These are phyloP conservation scores for Phyllosticta citrichinensis DNA, from an alignment of 2,329 filamentous ascomycete species.

Conservation along the genomic window DNA sequence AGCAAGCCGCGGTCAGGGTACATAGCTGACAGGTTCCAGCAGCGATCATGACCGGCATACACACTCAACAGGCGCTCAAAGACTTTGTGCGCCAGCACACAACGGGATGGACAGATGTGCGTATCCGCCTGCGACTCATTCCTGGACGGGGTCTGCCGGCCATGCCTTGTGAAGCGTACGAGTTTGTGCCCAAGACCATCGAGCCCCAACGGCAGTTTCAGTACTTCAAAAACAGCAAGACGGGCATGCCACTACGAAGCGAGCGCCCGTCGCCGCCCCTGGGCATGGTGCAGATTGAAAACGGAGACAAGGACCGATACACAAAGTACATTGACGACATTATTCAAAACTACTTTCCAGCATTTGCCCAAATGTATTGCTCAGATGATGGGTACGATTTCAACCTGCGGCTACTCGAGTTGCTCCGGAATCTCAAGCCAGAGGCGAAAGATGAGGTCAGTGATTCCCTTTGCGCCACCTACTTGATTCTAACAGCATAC, in stretches of 20 bases:
- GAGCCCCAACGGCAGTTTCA: slow-evolving; percentile 34
- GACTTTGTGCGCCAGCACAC: slow-evolving; percentile 30
- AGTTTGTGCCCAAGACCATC: slow-evolving; percentile 33
- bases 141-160: slow-evolving; percentile 34
- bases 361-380: slow-evolving; percentile 35
- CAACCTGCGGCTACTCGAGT: slow-evolving; percentile 31
- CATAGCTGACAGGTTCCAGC: slow-evolving; percentile 9
- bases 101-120: slow-evolving; percentile 24
- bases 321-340: slow-evolving; percentile 36
- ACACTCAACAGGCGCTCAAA: slow-evolving; percentile 21
- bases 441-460: slow-evolving; percentile 32
- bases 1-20: not conserved
- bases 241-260: slow-evolving; percentile 20
- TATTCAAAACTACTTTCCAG: slow-evolving; percentile 29
- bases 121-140: slow-evolving; percentile 34
- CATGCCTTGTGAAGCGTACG: slow-evolving; percentile 36
- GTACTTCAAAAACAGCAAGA: slow-evolving; percentile 29
- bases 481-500: slow-evolving; percentile 10
- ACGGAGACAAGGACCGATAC: slow-evolving; percentile 34
- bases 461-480: not conserved
- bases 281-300: slow-evolving; percentile 35
- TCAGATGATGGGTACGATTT: slow-evolving; percentile 37
- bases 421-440: slow-evolving; percentile 30
- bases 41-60: slow-evolving; percentile 9
- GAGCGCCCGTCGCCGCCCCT: slow-evolving; percentile 36